Conservation (phyloP, 306 rosid genomes). For the Dicorynia guianensis region DNA sequence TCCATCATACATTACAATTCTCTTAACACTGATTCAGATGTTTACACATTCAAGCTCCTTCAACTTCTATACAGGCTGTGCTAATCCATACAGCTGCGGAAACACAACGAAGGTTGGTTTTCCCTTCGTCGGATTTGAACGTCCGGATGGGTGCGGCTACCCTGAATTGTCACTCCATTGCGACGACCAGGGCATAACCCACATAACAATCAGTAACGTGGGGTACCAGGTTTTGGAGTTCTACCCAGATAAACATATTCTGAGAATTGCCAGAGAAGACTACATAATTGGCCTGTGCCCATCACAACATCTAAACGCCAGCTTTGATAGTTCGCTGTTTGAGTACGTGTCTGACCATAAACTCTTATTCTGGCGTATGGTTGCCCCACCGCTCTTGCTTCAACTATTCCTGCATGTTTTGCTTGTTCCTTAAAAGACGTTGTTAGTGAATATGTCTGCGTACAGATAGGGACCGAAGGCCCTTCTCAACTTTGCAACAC, state of each 20-base stretch:
- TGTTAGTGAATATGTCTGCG: neutral
- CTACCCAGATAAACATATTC: neutral
- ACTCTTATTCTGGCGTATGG: constrained; percentile 49
- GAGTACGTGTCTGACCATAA: constrained; percentile 1
- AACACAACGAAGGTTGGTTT: neutral
- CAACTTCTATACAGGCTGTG: constrained; percentile 35
- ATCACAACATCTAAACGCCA: constrained; percentile 26
- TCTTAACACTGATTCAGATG: constrained; percentile 35
- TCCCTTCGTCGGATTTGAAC: constrained; percentile 56
- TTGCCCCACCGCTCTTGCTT: constrained; percentile 8
- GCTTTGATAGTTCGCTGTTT: constrained; percentile 43
- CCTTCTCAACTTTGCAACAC: neutral
- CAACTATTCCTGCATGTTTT: neutral
- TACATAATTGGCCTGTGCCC: constrained; percentile 43
- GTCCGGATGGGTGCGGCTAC: constrained; percentile 55
- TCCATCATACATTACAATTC: constrained; percentile 4
- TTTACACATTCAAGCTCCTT: constrained; percentile 35
- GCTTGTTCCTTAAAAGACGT: neutral
- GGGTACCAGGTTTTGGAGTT: constrained; percentile 40
- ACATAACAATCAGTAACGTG: constrained; percentile 42
- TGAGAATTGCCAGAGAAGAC: constrained; percentile 53
- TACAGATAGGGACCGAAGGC: neutral
- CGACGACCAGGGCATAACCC: neutral
- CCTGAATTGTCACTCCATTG: constrained; percentile 50
- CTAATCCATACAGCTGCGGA: constrained; percentile 40